Conservation (phyloP, 2,329 filamentous ascomycete species). For the Penicillium sp. region DNA sequence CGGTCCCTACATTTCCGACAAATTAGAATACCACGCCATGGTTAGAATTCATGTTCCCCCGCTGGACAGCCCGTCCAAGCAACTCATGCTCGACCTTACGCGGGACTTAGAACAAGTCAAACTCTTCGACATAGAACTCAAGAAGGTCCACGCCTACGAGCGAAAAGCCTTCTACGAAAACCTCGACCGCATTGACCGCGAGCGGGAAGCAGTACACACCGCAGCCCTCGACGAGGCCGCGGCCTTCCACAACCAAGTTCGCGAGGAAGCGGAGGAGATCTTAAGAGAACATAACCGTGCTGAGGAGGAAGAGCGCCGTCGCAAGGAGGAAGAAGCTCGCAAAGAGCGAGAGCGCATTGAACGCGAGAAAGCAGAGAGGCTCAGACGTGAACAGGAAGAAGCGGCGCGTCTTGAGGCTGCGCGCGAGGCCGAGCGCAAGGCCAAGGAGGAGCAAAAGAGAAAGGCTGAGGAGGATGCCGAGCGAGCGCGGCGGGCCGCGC, state of each 20-base stretch:
- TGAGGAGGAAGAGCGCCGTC: constrained; percentile 39
- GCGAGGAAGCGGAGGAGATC: constrained; percentile 54
- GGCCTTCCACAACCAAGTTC: constrained; percentile 66
- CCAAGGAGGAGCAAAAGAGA: constrained; percentile 34
- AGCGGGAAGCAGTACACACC: constrained; percentile 63
- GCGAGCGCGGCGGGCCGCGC: constrained; percentile 26
- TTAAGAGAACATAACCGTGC: constrained; percentile 49
- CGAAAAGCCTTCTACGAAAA: constrained; percentile 53
- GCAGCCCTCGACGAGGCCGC: constrained; percentile 67
- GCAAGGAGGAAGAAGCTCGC: constrained; percentile 38
- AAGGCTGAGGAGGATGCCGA: constrained; percentile 25
- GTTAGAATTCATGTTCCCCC: constrained; percentile 28
- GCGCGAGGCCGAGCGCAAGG: constrained; percentile 45
- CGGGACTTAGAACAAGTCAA: constrained; percentile 43
- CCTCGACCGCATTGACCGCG: constrained; percentile 63
- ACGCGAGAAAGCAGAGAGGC: constrained; percentile 33
- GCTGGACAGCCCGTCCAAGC: constrained; percentile 41
- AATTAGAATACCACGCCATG: constrained; percentile 20
- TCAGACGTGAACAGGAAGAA: constrained; percentile 36
- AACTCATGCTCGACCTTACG: constrained; percentile 42
- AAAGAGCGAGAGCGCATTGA: constrained; percentile 35
- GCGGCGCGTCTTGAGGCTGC: constrained; percentile 41
- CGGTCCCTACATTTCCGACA: background rate
- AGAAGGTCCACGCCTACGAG: constrained; percentile 45
- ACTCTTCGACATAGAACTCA: constrained; percentile 44